phyloP scores from a whole-genome alignment of 179 eudicot genomes.

The Vitellaria paradoxa region DNA sequence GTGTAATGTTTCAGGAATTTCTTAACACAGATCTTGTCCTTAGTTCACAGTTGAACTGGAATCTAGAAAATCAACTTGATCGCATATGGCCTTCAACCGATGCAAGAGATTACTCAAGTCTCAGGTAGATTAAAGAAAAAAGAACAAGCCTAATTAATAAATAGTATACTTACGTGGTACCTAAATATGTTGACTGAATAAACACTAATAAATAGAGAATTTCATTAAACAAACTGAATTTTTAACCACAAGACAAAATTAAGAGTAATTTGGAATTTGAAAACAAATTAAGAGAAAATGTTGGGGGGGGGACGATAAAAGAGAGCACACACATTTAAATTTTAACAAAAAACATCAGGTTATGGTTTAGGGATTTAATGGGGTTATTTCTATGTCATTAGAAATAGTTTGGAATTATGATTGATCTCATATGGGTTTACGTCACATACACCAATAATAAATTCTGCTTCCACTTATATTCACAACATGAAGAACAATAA shows the following conservation, averaged over 20 bases:
- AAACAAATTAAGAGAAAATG: neutral
- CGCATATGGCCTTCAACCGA: neutral
- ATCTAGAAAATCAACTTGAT: neutral
- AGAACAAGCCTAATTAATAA: neutral
- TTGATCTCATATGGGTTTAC: neutral
- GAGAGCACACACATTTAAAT: neutral
- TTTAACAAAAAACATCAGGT: neutral
- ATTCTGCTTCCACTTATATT: neutral
- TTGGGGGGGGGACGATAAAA: no score
- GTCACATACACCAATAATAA: no score
- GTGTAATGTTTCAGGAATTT: neutral
- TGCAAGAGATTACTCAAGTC: neutral
- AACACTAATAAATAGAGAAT: neutral
- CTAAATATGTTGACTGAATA: neutral
- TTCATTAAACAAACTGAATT: neutral
- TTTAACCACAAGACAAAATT: neutral
- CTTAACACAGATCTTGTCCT: neutral
- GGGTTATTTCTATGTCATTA: neutral
- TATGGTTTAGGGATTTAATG: neutral
- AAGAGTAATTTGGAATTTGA: no score
- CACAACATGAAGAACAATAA: neutral
- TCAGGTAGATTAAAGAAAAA: neutral
- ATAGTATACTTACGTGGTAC: neutral
- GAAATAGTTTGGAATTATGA: neutral
- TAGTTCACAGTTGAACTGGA: neutral